These are phyloP conservation scores for Termitomyces bulborhizus DNA, from an alignment of 768 basidiomycete species.

Conservation along the genomic window DNA sequence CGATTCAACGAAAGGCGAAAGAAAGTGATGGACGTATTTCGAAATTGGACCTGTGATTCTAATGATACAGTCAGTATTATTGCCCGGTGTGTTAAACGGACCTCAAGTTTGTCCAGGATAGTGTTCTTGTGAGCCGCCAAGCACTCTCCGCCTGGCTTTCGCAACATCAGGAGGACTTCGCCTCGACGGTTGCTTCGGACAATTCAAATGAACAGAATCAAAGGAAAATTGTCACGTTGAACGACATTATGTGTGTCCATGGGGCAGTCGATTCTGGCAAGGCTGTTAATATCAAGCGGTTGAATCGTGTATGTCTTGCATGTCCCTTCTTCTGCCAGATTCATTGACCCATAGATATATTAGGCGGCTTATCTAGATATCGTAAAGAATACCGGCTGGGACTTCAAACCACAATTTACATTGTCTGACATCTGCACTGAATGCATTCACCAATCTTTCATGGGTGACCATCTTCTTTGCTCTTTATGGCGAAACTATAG, in stretches of 20 bases:
- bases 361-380: conserved; percentile 44
- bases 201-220: conserved; percentile 3
- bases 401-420: conserved; percentile 41
- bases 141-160: conserved; percentile 60
- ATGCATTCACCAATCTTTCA: conserved; percentile 55
- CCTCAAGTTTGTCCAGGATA: conserved; percentile 28
- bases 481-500: neutral
- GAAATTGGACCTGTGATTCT: conserved; percentile 48
- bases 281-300: conserved; percentile 59
- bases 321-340: neutral
- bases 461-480: conserved; percentile 32
- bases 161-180: conserved; percentile 27
- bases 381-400: conserved; percentile 34
- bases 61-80: conserved; percentile 37
- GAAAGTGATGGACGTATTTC: conserved; percentile 56
- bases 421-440: conserved; percentile 50
- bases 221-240: conserved; percentile 23
- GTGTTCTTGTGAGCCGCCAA: conserved; percentile 52
- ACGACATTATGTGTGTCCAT: conserved; percentile 59
- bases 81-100: neutral
- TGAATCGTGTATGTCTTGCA: conserved; percentile 40
- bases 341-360: neutral
- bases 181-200: neutral
- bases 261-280: conserved; percentile 54
- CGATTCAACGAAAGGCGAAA: conserved; percentile 45